A percentile compares a stretch with the other conserved stretches of the same genome.
phyloP scores from a whole-genome alignment of 2,329 filamentous ascomycete genomes.

The Scedosporium boydii region DNA sequence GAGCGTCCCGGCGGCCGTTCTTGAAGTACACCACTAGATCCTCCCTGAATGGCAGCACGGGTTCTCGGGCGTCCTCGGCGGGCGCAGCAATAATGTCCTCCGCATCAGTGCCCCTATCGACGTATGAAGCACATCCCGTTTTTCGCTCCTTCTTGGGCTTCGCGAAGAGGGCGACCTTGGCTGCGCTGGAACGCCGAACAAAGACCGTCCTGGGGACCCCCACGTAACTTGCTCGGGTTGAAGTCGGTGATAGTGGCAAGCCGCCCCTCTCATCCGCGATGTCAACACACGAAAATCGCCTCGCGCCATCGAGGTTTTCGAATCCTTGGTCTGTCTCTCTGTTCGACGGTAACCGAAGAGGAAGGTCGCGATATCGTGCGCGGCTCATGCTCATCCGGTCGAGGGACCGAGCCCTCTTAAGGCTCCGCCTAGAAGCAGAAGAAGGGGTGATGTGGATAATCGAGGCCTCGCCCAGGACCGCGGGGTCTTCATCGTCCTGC shows the following conservation, averaged over 20 bases:
- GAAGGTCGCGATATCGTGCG: conserved; percentile 20
- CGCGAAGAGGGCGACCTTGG: conserved; percentile 19
- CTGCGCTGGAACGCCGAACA: conserved; percentile 17
- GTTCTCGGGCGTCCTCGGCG: conserved; percentile 20
- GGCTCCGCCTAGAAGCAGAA: conserved; percentile 14
- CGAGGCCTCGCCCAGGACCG: conserved; percentile 30
- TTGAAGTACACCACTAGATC: conserved; percentile 48
- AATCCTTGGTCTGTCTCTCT: conserved; percentile 3
- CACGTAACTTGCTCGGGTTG: background rate
- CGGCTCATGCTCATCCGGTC: conserved; percentile 22
- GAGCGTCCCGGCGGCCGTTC: conserved; percentile 27
- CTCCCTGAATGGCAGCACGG: conserved; percentile 47
- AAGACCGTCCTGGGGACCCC: conserved; percentile 15
- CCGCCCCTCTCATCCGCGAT: conserved; percentile 12
- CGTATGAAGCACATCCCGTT: conserved; percentile 19
- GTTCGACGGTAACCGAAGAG: conserved; percentile 1
- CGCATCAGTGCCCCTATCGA: conserved; percentile 31
- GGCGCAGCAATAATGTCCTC: conserved; percentile 13
- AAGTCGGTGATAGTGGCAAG: background rate
- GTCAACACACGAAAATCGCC: conserved; percentile 19
- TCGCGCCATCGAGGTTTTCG: conserved; percentile 7
- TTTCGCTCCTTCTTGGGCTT: conserved; percentile 16
- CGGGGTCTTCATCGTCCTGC: conserved; percentile 22
- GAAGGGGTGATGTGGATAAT: conserved; percentile 24
- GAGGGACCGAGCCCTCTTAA: conserved; percentile 26